Conservation (phyloP, 768 basidiomycete species). For the Sporobolomyces pararoseus region DNA sequence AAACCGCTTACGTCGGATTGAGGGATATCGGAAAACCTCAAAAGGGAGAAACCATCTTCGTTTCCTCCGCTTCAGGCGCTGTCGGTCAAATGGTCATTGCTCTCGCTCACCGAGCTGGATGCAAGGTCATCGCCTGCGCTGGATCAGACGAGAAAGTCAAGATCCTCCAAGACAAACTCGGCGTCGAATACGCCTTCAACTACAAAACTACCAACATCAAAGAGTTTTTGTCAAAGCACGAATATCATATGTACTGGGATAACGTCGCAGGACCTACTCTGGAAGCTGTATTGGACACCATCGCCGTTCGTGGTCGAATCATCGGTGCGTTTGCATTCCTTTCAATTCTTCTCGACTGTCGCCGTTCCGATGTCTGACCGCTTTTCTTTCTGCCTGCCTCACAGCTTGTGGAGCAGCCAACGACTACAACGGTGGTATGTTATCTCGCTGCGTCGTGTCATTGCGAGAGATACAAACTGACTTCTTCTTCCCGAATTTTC, state of each 20-base stretch:
- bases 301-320: constrained; percentile 40
- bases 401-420: constrained; percentile 34
- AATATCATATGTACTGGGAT: constrained; percentile 46
- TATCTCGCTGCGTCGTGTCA: too few species aligned
- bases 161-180: constrained; percentile 57
- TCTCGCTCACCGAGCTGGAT: constrained; percentile 52
- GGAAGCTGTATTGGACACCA: constrained; percentile 41
- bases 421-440: constrained; percentile 39
- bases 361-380: too few species aligned
- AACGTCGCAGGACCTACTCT: constrained; percentile 45
- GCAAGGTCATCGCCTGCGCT: constrained; percentile 67
- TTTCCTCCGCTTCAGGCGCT: constrained; percentile 47
- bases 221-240: constrained; percentile 30
- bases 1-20: constrained; percentile 50
- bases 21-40: constrained; percentile 52
- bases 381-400: too few species aligned
- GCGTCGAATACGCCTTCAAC: constrained; percentile 68
- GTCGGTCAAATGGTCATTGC: constrained; percentile 56
- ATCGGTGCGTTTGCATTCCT: constrained; percentile 5
- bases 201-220: constrained; percentile 47
- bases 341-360: neutral
- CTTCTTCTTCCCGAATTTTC: neutral
- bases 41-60: constrained; percentile 59
- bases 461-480: too few species aligned
- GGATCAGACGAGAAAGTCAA: constrained; percentile 68